Evolutionary conservation across 2,329 filamentous ascomycete species (phyloP).

Genomic region (Colletotrichum sp.): DNA sequence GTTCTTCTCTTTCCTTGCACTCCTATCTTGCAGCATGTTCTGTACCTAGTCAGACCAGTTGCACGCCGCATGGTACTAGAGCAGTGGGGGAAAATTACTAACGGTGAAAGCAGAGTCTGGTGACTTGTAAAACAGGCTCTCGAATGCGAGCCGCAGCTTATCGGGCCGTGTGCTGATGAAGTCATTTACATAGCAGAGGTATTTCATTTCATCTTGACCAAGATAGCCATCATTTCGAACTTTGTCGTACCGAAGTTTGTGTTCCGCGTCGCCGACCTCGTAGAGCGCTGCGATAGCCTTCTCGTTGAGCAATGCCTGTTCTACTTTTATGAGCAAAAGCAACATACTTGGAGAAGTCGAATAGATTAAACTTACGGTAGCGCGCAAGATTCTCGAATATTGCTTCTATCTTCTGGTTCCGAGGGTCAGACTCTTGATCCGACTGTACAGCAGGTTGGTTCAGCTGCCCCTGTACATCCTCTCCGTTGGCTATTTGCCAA

Average conservation of each 20-base stretch:
- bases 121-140: neutral
- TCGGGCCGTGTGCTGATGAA: neutral
- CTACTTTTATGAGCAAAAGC: neutral
- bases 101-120: neutral
- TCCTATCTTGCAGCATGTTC: neutral
- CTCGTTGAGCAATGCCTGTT: neutral
- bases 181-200: neutral
- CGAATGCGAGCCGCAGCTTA: neutral
- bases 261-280: neutral
- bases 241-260: neutral
- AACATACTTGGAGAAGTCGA: neutral
- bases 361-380: neutral
- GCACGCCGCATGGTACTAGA: neutral
- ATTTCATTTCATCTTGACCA: neutral
- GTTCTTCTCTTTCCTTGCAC: neutral
- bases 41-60: neutral
- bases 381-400: neutral
- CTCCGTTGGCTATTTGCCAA: neutral
- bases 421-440: neutral
- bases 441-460: neutral
- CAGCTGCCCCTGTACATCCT: neutral
- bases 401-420: neutral
- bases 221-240: neutral
- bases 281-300: neutral
- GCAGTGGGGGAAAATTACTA: neutral